Percentiles rank a stretch among this genome's conserved stretches.
Conservation (phyloP, 2,329 filamentous ascomycete genomes). For the Sphaerulina musiva region DNA sequence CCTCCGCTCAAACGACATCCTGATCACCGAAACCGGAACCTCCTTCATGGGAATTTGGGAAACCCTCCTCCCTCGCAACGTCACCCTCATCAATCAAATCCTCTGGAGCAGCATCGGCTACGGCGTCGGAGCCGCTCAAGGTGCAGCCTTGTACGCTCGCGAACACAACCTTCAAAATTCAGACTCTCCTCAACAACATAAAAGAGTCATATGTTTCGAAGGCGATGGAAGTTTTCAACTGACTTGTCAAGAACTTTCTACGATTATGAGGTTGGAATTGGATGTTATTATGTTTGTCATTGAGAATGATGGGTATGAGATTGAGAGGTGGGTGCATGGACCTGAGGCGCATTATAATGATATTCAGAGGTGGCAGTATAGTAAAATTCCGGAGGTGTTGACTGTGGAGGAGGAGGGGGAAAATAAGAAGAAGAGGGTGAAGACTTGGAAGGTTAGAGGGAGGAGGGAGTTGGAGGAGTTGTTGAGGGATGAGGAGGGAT, state of each 20-base stretch:
- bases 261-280: slow-evolving; percentile 47
- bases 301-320: slow-evolving; percentile 45
- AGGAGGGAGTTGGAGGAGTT: slow-evolving; percentile 10
- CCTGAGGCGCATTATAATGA: slow-evolving; percentile 24
- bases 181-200: not conserved
- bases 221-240: slow-evolving; percentile 60
- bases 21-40: slow-evolving; percentile 83
- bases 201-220: slow-evolving; percentile 17
- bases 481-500: slow-evolving; percentile 5
- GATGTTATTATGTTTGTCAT: slow-evolving; percentile 39
- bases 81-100: slow-evolving; percentile 74
- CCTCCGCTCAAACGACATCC: slow-evolving; percentile 64
- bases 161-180: slow-evolving; percentile 22
- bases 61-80: slow-evolving; percentile 68
- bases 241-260: slow-evolving; percentile 60
- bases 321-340: slow-evolving; percentile 45
- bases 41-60: slow-evolving; percentile 85
- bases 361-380: slow-evolving; percentile 14
- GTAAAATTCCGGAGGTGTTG: slow-evolving; percentile 8
- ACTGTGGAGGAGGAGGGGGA: not conserved
- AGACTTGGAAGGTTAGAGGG: slow-evolving; percentile 11
- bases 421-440: not conserved
- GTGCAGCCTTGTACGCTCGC: slow-evolving; percentile 64
- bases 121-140: slow-evolving; percentile 56
- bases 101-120: slow-evolving; percentile 65